Evolutionary conservation across 1,139 yeast species (phyloP).

Genomic region (Protomyces pachydermus): DNA sequence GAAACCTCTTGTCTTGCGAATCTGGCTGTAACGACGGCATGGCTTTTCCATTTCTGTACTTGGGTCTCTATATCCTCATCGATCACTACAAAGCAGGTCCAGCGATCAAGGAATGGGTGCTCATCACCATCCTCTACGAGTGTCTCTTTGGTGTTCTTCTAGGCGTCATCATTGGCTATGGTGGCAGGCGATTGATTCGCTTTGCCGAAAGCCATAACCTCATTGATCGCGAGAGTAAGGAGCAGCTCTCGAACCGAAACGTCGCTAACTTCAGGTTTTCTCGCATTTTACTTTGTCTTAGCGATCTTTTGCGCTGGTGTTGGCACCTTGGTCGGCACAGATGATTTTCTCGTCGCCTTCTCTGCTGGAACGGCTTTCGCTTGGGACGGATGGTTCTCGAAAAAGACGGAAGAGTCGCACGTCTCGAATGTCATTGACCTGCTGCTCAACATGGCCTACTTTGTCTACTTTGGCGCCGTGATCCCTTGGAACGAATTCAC

Average conservation of each 20-base stretch:
- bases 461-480: conserved; percentile 89
- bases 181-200: conserved; percentile 66
- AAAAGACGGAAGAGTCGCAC: conserved; percentile 82
- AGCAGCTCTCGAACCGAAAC: no score
- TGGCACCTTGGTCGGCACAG: conserved; percentile 87
- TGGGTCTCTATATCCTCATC: conserved; percentile 52
- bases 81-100: conserved; percentile 25
- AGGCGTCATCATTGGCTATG: conserved; percentile 73
- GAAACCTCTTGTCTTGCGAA: conserved; percentile 85
- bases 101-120: conserved; percentile 55
- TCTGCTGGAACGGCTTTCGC: conserved; percentile 96
- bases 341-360: conserved; percentile 85
- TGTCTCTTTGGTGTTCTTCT: conserved; percentile 77
- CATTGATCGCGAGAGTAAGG: conserved; percentile 77
- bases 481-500: conserved; percentile 90
- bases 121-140: conserved; percentile 76
- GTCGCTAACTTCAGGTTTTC: conserved; percentile 42
- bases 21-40: conserved; percentile 97
- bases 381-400: conserved; percentile 81
- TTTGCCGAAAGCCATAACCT: conserved; percentile 70
- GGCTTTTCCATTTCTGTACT: conserved; percentile 91
- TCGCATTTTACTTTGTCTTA: conserved; percentile 80
- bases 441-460: conserved; percentile 67
- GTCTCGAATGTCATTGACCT: conserved; percentile 90
- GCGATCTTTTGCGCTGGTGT: conserved; percentile 89